phyloP scores from a whole-genome alignment of 352 stramenopile species.

The Phytophthora fragariaefolia region DNA sequence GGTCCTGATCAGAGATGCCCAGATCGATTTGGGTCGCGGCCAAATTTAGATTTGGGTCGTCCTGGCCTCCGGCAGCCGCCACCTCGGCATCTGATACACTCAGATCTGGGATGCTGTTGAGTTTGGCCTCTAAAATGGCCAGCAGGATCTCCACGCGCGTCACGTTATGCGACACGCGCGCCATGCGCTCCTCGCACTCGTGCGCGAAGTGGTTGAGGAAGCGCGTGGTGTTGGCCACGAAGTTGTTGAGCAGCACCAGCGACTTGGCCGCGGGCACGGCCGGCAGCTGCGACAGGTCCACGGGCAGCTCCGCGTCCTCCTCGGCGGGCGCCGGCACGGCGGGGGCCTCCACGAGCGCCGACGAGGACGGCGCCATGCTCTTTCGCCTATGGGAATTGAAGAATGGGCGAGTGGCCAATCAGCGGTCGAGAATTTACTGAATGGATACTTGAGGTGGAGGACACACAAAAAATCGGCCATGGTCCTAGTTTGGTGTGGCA shows the following conservation, averaged over 20 bases:
- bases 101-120: slow-evolving; percentile 86
- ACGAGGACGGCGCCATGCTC: slow-evolving; percentile 49
- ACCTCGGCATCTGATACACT: slow-evolving; percentile 69
- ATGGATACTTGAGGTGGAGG: not conserved
- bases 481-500: too few relatives aligned
- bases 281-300: slow-evolving; percentile 82
- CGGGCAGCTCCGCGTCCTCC: slow-evolving; percentile 71
- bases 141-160: slow-evolving; percentile 86
- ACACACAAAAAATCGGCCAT: too few relatives aligned
- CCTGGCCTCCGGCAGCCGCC: slow-evolving; percentile 32
- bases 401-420: slow-evolving; percentile 22
- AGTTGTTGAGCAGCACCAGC: slow-evolving; percentile 88
- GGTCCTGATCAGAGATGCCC: slow-evolving; percentile 71
- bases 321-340: slow-evolving; percentile 29
- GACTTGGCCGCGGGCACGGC: slow-evolving; percentile 80
- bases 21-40: slow-evolving; percentile 44
- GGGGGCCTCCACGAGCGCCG: slow-evolving; percentile 56
- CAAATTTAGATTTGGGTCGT: slow-evolving; percentile 15
- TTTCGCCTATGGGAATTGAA: slow-evolving; percentile 19
- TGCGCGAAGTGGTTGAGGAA: slow-evolving; percentile 90
- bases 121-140: slow-evolving; percentile 85
- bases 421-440: slow-evolving; percentile 12
- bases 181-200: slow-evolving; percentile 85
- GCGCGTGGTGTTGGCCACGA: slow-evolving; percentile 84
- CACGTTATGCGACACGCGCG: slow-evolving; percentile 71